These are phyloP conservation scores for Pezicula radicicola DNA, from an alignment of 2,329 filamentous ascomycete genomes.

Conservation along the genomic window DNA sequence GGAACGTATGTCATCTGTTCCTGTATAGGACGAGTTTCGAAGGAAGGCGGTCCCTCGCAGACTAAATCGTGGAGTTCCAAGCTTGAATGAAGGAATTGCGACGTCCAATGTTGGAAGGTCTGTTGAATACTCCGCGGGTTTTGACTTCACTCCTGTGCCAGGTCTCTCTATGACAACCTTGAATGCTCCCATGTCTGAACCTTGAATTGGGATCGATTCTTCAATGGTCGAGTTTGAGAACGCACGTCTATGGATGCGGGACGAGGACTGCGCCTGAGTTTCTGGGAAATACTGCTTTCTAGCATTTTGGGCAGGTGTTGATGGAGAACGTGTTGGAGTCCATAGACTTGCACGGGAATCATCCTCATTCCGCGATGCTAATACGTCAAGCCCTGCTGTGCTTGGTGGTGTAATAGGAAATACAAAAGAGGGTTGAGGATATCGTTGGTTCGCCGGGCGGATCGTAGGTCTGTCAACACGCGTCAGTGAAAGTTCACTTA, in stretches of 20 bases:
- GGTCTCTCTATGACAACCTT: constrained; percentile 79
- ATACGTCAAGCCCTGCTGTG: constrained; percentile 52
- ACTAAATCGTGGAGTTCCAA: constrained; percentile 81
- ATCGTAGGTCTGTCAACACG: constrained; percentile 49
- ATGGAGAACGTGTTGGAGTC: constrained; percentile 26
- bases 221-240: constrained; percentile 73
- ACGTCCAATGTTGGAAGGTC: constrained; percentile 63
- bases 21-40: constrained; percentile 76
- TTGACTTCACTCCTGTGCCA: constrained; percentile 55
- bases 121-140: constrained; percentile 45
- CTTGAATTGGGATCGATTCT: constrained; percentile 51
- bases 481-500: constrained; percentile 15
- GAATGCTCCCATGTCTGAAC: constrained; percentile 63
- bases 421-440: constrained; percentile 57
- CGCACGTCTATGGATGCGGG: constrained; percentile 58
- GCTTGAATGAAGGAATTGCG: constrained; percentile 77
- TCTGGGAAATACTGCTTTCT: constrained; percentile 26
- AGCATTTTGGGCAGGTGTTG: constrained; percentile 36
- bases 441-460: constrained; percentile 58
- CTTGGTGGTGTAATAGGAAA: constrained; percentile 60
- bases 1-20: constrained; percentile 68
- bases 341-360: constrained; percentile 24
- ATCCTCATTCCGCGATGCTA: constrained; percentile 29
- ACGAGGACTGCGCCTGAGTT: constrained; percentile 15
- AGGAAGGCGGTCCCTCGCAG: constrained; percentile 72